Conservation (phyloP, 2,329 filamentous ascomycete species). For the Aureobasidium sp. region DNA sequence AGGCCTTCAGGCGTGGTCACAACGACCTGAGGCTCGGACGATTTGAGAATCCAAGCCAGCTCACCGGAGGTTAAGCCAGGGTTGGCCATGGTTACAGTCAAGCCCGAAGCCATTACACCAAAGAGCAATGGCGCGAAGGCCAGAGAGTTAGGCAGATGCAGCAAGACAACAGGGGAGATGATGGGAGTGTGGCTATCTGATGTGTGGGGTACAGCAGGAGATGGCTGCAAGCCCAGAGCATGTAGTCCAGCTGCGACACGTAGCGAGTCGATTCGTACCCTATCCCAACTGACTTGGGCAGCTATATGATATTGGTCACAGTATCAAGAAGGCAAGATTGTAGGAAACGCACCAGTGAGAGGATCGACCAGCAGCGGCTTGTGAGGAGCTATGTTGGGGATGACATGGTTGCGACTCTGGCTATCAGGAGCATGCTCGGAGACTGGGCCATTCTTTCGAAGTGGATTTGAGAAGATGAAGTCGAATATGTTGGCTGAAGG, state of each 20-base stretch:
- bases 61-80: constrained; percentile 13
- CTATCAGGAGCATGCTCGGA: constrained; percentile 4
- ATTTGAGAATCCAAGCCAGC: constrained; percentile 9
- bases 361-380: constrained; percentile 15
- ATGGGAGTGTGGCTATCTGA: neutral
- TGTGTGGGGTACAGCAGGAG: neutral
- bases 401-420: neutral
- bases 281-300: constrained; percentile 13
- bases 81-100: constrained; percentile 13
- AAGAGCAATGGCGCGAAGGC: constrained; percentile 15
- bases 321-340: neutral
- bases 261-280: neutral
- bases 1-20: constrained; percentile 12
- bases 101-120: constrained; percentile 11
- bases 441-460: constrained; percentile 4
- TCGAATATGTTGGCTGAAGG: constrained; percentile 8
- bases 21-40: neutral
- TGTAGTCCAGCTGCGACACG: constrained; percentile 14
- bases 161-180: constrained; percentile 13
- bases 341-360: neutral
- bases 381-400: constrained; percentile 6
- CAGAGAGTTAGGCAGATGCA: constrained; percentile 13
- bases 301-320: constrained; percentile 4
- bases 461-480: constrained; percentile 16
- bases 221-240: neutral